Conservation (phyloP, 1,284 basidiomycete species). For the Wolfiporia cocos region DNA sequence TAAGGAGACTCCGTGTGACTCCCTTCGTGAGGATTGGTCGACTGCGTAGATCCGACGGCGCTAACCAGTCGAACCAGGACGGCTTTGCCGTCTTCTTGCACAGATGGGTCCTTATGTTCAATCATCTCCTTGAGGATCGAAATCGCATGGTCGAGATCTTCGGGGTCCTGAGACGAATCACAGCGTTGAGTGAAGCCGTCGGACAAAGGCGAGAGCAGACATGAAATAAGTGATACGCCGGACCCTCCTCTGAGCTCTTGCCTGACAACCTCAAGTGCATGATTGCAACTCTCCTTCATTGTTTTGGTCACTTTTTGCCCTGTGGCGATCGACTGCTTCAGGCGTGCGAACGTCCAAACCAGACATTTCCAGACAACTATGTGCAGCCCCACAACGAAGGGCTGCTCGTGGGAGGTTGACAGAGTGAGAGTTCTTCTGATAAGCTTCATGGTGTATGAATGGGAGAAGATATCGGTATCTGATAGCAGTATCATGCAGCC, state of each 20-base stretch:
- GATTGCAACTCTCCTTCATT: slow-evolving; percentile 4
- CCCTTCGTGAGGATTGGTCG: no score
- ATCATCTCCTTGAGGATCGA: slow-evolving; percentile 34
- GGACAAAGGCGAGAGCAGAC: slow-evolving; percentile 34
- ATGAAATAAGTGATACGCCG: slow-evolving; percentile 31
- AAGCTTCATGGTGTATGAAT: slow-evolving; percentile 33
- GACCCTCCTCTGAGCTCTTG: slow-evolving; percentile 39
- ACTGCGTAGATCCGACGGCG: slow-evolving; percentile 22
- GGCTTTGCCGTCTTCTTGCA: slow-evolving; percentile 30
- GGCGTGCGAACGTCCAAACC: slow-evolving; percentile 45
- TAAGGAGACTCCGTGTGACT: slow-evolving; percentile 12
- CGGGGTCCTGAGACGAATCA: no score
- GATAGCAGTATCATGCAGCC: slow-evolving; percentile 44
- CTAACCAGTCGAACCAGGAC: slow-evolving; percentile 35
- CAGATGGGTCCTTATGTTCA: slow-evolving; percentile 19
- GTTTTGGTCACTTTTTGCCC: slow-evolving; percentile 12
- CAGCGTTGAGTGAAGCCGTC: no score
- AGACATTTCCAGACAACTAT: slow-evolving; percentile 46
- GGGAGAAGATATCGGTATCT: slow-evolving; percentile 37
- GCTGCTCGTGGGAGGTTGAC: slow-evolving; percentile 26
- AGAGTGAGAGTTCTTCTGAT: slow-evolving; percentile 30
- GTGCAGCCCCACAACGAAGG: slow-evolving; percentile 31
- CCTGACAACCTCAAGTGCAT: slow-evolving; percentile 33
- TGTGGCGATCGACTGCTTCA: slow-evolving; percentile 8
- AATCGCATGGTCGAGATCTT: slow-evolving; percentile 28